phyloP scores from a whole-genome alignment of 202 grass and related monocot genomes.

The Schoenoplectus tabernaemontani region DNA sequence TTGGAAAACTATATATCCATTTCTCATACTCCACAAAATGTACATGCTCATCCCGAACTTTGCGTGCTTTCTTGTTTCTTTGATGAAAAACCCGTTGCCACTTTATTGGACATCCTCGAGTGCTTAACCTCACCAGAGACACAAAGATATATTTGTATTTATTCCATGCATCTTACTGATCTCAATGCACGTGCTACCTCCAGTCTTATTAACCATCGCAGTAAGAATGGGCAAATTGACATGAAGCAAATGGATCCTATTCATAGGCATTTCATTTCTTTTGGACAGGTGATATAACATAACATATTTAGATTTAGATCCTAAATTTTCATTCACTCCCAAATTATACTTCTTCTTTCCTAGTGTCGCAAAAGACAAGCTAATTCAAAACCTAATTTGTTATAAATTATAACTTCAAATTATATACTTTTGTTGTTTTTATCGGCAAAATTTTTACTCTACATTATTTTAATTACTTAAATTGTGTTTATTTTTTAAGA shows the following conservation, averaged over 20 bases:
- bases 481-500: too few species aligned
- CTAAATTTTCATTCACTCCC: too few species aligned
- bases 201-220: constrained; percentile 23
- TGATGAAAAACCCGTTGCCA: constrained; percentile 21
- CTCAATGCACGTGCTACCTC: constrained; percentile 7
- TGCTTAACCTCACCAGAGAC: background rate
- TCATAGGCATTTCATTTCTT: constrained; percentile 27
- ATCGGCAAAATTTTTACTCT: too few species aligned
- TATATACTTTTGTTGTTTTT: too few species aligned
- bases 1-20: background rate
- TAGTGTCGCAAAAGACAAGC: too few species aligned
- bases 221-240: constrained; percentile 20
- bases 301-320: too few species aligned
- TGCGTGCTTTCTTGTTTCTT: constrained; percentile 14
- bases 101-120: constrained; percentile 20
- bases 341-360: too few species aligned
- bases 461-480: too few species aligned
- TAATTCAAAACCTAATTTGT: too few species aligned
- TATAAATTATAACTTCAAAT: too few species aligned
- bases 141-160: background rate
- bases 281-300: constrained; percentile 21
- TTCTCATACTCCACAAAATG: constrained; percentile 10
- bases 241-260: constrained; percentile 22
- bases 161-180: constrained; percentile 29
- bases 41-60: constrained; percentile 12